Evolutionary conservation across 139 green algal species (phyloP).

Genomic region (Tetraselmis striata): DNA sequence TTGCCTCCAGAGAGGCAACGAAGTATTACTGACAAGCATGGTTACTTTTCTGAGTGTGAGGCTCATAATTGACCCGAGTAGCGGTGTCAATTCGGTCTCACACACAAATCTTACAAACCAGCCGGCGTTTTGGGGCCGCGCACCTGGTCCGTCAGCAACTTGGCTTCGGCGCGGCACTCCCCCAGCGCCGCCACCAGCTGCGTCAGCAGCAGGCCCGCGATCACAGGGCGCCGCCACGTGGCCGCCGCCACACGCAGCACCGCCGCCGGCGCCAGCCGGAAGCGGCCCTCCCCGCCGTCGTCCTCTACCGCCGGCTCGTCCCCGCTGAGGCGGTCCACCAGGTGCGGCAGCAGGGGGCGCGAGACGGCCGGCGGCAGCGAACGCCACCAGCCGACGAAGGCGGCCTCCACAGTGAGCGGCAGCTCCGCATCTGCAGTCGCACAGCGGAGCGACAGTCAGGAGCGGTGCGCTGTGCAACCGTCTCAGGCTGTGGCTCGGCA

Average conservation of each 20-base stretch:
- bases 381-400: background rate
- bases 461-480: too few relatives aligned
- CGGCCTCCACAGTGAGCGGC: background rate
- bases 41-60: too few relatives aligned
- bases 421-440: background rate
- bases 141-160: background rate
- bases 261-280: background rate
- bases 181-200: background rate
- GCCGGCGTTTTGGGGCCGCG: too few relatives aligned
- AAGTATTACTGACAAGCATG: too few relatives aligned
- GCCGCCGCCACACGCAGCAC: background rate
- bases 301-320: background rate
- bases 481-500: too few relatives aligned
- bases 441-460: too few relatives aligned
- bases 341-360: background rate
- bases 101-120: too few relatives aligned
- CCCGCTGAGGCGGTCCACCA: background rate
- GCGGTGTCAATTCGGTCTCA: too few relatives aligned
- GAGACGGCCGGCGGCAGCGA: background rate
- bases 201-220: background rate
- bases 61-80: too few relatives aligned
- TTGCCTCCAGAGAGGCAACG: too few relatives aligned
- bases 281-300: background rate
- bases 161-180: background rate
- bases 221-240: background rate